Evolutionary conservation across 2,329 filamentous ascomycete species (phyloP).

Genomic region (Reticulascus tulasneorum): DNA sequence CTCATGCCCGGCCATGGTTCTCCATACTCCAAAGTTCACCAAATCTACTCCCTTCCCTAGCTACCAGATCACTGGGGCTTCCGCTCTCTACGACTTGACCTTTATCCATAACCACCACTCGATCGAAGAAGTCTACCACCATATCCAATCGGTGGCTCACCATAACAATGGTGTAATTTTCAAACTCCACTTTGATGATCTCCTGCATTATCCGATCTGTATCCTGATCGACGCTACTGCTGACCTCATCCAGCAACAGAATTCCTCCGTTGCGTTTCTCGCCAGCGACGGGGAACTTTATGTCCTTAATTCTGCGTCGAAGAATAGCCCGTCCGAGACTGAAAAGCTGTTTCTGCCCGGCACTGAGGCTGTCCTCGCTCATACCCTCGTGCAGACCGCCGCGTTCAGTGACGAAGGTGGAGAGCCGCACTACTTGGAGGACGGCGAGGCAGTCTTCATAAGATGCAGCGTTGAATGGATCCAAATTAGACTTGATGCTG

Average conservation of each 20-base stretch:
- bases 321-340: constrained; percentile 54
- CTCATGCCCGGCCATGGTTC: constrained; percentile 6
- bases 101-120: constrained; percentile 45
- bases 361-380: constrained; percentile 39
- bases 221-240: constrained; percentile 35
- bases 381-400: constrained; percentile 29
- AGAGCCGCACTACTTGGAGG: constrained; percentile 24
- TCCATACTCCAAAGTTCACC: constrained; percentile 26
- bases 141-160: constrained; percentile 44
- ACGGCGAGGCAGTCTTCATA: constrained; percentile 21
- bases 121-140: constrained; percentile 47
- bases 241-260: constrained; percentile 39
- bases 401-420: constrained; percentile 18
- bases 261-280: constrained; percentile 20
- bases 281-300: too few relatives aligned
- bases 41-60: constrained; percentile 22
- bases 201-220: constrained; percentile 38
- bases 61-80: constrained; percentile 10
- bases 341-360: constrained; percentile 58
- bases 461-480: constrained; percentile 23
- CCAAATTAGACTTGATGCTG: constrained; percentile 32
- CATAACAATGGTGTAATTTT: constrained; percentile 48
- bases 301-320: constrained; percentile 29
- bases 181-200: constrained; percentile 36
- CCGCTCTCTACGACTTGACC: constrained; percentile 36